These are phyloP conservation scores for Boletus pseudo-olivaceus DNA, from an alignment of 768 basidiomycete genomes.

Conservation along the genomic window DNA sequence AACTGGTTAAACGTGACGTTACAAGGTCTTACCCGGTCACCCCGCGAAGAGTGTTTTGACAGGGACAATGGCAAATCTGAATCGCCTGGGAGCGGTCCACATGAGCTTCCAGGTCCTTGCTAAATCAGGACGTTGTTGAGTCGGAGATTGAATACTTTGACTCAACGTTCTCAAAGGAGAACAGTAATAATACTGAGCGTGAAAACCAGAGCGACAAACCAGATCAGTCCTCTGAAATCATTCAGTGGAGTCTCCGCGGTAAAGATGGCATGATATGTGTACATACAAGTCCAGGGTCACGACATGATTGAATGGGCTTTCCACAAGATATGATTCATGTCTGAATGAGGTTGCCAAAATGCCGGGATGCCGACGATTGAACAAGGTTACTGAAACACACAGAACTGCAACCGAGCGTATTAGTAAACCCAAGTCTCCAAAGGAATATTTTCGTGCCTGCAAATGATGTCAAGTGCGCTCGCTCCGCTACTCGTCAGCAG, in stretches of 20 bases:
- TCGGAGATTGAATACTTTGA: background rate
- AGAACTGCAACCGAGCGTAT: too few species aligned
- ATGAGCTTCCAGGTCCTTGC: background rate
- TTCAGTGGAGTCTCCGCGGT: background rate
- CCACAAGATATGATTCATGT: too few species aligned
- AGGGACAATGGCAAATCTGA: background rate
- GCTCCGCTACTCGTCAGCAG: background rate
- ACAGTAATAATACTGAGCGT: background rate
- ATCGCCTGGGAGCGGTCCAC: background rate
- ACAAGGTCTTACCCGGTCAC: background rate
- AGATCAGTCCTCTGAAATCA: background rate
- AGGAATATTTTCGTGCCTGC: background rate
- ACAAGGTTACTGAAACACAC: too few species aligned
- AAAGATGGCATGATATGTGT: background rate
- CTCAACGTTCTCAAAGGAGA: too few species aligned
- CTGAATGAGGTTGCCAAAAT: too few species aligned
- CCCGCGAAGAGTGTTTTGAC: background rate
- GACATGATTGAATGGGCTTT: too few species aligned
- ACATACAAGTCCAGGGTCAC: background rate
- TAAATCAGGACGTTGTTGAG: background rate
- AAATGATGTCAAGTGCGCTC: background rate
- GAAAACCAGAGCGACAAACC: background rate
- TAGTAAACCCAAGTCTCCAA: background rate
- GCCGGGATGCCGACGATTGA: background rate
- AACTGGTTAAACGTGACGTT: background rate